A percentile compares a stretch with the other conserved stretches of the same genome.
Evolutionary conservation across 73 alveolate genomes (phyloP).

Genomic region (Paramecium bursaria): DNA sequence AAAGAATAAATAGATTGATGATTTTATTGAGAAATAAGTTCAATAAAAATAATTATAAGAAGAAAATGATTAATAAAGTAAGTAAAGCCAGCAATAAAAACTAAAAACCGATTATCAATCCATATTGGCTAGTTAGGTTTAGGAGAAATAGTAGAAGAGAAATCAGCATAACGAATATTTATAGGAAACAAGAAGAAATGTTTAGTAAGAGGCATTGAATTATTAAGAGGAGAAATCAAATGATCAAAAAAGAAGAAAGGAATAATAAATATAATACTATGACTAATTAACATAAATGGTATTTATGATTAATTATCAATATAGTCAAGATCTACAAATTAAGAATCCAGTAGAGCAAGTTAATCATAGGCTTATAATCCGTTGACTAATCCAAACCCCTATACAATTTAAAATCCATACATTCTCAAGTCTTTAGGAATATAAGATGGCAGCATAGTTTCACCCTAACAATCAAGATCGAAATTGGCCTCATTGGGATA

Average conservation of each 20-base stretch:
- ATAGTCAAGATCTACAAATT: neutral
- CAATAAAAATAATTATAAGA: constrained; percentile 4
- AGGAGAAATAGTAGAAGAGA: constrained; percentile 25
- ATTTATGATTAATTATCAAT: neutral
- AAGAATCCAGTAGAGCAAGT: neutral
- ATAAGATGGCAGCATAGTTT: neutral
- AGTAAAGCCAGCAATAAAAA: neutral
- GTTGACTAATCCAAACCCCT: constrained; percentile 42
- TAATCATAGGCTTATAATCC: constrained; percentile 46
- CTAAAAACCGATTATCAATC: neutral
- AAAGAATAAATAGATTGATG: neutral
- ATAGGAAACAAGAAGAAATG: constrained; percentile 33
- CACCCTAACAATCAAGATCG: constrained; percentile 11
- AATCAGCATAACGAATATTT: neutral
- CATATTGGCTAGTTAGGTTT: neutral
- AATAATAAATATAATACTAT: neutral
- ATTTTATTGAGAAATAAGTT: constrained; percentile 3
- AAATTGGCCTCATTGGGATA: constrained; percentile 44
- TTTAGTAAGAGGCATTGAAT: neutral
- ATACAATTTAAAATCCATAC: constrained; percentile 35
- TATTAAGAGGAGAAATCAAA: constrained; percentile 15
- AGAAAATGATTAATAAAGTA: constrained; percentile 12
- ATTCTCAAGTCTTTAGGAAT: constrained; percentile 16
- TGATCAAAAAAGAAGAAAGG: constrained; percentile 16
- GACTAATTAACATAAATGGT: constrained; percentile 2